These are phyloP conservation scores for Fusarium sp. DNA, from an alignment of 2,329 filamentous ascomycete species.

Conservation along the genomic window DNA sequence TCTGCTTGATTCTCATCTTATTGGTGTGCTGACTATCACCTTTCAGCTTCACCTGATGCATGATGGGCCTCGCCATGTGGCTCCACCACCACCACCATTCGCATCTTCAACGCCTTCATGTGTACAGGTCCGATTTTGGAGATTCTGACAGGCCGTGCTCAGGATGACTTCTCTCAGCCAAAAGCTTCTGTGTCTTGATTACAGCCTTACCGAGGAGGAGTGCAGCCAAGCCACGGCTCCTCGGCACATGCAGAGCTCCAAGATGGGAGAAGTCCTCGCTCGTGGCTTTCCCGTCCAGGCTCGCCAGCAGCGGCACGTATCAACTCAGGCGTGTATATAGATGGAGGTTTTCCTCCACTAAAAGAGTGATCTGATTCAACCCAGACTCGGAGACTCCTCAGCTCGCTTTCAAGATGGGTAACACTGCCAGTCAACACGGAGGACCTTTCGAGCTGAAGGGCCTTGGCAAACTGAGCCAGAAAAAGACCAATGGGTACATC, in stretches of 20 bases:
- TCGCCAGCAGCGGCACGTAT: neutral
- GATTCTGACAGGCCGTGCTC: slow-evolving; percentile 1
- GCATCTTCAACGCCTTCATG: slow-evolving; percentile 16
- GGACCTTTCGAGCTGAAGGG: slow-evolving; percentile 24
- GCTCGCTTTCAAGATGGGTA: slow-evolving; percentile 35
- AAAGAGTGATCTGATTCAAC: neutral
- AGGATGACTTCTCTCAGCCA: slow-evolving; percentile 6
- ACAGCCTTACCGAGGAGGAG: slow-evolving; percentile 19
- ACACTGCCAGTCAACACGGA: slow-evolving; percentile 26
- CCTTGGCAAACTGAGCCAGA: slow-evolving; percentile 35
- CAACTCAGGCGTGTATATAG: slow-evolving; percentile 34
- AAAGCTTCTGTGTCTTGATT: slow-evolving; percentile 15
- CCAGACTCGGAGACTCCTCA: slow-evolving; percentile 12
- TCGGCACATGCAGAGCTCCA: slow-evolving; percentile 25
- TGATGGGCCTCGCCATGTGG: slow-evolving; percentile 30
- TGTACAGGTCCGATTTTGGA: slow-evolving; percentile 10
- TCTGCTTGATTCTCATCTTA: slow-evolving; percentile 5
- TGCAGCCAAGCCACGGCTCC: slow-evolving; percentile 17
- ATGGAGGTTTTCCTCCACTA: slow-evolving; percentile 12
- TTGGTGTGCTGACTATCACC: slow-evolving; percentile 30
- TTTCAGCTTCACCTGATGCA: slow-evolving; percentile 31
- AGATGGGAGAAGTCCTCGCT: slow-evolving; percentile 5
- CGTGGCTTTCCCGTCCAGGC: slow-evolving; percentile 18
- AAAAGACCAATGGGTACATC: slow-evolving; percentile 41
- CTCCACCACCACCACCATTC: slow-evolving; percentile 12